These are phyloP conservation scores for Bombardia bombarda DNA, from an alignment of 495 filamentous ascomycete species.

Conservation along the genomic window DNA sequence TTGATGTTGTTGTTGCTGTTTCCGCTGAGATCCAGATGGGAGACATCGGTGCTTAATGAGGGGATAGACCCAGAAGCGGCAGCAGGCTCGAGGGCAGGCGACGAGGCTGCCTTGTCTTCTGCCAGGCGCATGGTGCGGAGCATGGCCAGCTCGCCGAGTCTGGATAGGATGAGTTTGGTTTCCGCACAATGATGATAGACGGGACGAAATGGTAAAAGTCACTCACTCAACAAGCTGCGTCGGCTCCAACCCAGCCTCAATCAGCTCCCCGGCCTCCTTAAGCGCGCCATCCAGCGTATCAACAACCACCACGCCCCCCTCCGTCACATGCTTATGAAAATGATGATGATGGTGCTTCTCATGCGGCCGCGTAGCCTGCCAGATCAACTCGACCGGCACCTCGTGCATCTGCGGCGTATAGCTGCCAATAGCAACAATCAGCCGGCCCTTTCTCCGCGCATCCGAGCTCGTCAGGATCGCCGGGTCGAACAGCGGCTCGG, in stretches of 20 bases:
- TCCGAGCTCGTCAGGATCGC: slow-evolving; percentile 55
- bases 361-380: slow-evolving; percentile 53
- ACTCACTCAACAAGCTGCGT: slow-evolving; percentile 68
- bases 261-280: slow-evolving; percentile 82
- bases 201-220: neutral
- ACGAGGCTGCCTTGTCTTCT: slow-evolving; percentile 12
- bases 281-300: slow-evolving; percentile 74
- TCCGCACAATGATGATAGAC: neutral
- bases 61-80: neutral
- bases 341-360: slow-evolving; percentile 46
- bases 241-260: slow-evolving; percentile 62
- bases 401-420: slow-evolving; percentile 85
- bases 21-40: too few species aligned
- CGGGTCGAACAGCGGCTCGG: slow-evolving; percentile 41
- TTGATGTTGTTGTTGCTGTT: too few species aligned
- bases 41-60: neutral
- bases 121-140: slow-evolving; percentile 21
- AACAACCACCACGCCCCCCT: slow-evolving; percentile 78
- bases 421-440: slow-evolving; percentile 73
- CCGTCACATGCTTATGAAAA: slow-evolving; percentile 28
- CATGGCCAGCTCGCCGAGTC: slow-evolving; percentile 71
- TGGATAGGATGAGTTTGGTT: slow-evolving; percentile 5
- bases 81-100: too few species aligned
- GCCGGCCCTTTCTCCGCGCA: slow-evolving; percentile 64
- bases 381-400: slow-evolving; percentile 65